Evolutionary conservation across 31 red algal genomes (phyloP).

Genomic region (Asparagopsis taxiformis): DNA sequence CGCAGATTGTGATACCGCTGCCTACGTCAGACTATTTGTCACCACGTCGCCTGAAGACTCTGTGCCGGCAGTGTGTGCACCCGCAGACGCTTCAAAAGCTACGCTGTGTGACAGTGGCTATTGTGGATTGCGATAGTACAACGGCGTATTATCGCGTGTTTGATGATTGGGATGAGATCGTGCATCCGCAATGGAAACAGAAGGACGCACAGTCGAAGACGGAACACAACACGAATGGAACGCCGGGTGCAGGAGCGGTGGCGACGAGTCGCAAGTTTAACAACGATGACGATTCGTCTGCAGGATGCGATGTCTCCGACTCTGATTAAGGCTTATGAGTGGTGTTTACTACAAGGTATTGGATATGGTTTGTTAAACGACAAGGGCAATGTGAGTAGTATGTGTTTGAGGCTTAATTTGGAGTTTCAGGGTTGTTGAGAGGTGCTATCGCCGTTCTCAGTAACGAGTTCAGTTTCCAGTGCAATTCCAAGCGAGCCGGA

Average conservation of each 20-base stretch:
- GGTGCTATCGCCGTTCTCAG: no score
- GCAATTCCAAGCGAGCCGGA: no score
- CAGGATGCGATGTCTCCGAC: no score
- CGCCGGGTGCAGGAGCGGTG: not conserved
- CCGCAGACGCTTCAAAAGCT: constrained; percentile 15
- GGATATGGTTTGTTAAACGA: no score
- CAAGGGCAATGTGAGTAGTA: no score
- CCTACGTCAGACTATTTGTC: constrained; percentile 5
- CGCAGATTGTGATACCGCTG: constrained; percentile 38
- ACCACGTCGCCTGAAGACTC: not conserved
- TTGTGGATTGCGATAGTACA: constrained; percentile 76
- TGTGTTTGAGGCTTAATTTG: no score
- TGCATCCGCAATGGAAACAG: constrained; percentile 43
- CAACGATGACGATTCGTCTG: no score
- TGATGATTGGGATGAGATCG: constrained; percentile 24
- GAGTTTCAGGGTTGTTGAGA: no score
- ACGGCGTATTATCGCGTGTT: constrained; percentile 77
- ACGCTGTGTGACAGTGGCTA: constrained; percentile 50
- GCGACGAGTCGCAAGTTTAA: no score
- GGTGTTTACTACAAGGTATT: no score
- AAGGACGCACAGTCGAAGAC: constrained; percentile 13
- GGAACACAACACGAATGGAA: constrained; percentile 1
- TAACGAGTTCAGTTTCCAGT: no score
- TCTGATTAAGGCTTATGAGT: no score
- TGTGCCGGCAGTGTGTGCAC: constrained; percentile 42